phyloP scores from a whole-genome alignment of 1,284 basidiomycete species.

The Chiua sp. region DNA sequence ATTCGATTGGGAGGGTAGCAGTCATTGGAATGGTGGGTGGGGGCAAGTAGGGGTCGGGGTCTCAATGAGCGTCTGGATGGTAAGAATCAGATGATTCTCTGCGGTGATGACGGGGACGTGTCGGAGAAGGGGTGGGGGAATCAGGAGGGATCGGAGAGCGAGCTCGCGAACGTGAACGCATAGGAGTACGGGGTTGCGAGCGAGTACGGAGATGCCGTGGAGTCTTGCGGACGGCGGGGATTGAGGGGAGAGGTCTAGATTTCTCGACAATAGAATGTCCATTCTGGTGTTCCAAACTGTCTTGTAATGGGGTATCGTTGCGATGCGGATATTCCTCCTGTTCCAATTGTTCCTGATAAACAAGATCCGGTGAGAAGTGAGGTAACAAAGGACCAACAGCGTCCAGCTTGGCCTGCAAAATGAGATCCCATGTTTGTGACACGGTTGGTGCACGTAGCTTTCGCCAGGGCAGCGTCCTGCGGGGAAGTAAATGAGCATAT shows the following conservation, averaged over 20 bases:
- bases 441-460: constrained; percentile 81
- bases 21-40: constrained; percentile 51
- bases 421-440: constrained; percentile 81
- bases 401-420: constrained; percentile 70
- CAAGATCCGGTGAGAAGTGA: constrained; percentile 21
- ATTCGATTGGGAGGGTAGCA: constrained; percentile 85
- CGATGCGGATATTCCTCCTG: constrained; percentile 1
- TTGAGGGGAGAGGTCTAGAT: constrained; percentile 20
- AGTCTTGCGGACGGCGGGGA: constrained; percentile 7
- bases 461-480: constrained; percentile 91
- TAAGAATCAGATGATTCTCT: constrained; percentile 25
- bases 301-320: constrained; percentile 16
- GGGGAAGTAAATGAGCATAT: constrained; percentile 93
- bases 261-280: constrained; percentile 16
- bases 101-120: constrained; percentile 8
- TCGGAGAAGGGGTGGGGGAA: too few species aligned
- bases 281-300: constrained; percentile 14
- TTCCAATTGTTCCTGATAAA: constrained; percentile 12
- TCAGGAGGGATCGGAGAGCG: too few species aligned
- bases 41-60: constrained; percentile 30
- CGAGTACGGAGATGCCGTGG: constrained; percentile 19
- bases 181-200: constrained; percentile 17
- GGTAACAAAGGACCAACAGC: constrained; percentile 36
- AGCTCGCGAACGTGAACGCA: too few species aligned
- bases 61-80: constrained; percentile 18